Evolutionary conservation across 768 basidiomycete species (phyloP), one percentile per base, ranked within the genome.

Genomic region (Cyathus striatus): DNA sequence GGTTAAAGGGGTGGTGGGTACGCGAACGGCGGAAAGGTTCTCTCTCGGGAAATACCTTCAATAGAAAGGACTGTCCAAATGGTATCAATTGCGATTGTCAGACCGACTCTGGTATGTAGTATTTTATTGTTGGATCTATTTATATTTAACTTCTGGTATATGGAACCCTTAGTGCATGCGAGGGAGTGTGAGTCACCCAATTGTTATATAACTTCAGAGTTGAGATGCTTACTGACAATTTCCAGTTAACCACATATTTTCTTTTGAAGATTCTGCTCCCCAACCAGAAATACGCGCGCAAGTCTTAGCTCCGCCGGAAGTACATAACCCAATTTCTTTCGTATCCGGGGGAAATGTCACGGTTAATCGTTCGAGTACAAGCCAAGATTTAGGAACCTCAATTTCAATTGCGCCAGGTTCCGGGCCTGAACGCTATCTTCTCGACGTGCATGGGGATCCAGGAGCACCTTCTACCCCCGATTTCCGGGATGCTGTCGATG

Each of bases 1-100:
- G 88, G 9, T 55, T 90, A 34, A 78, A 73, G 47, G 86, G 83
- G 27, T 91, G 88, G 88, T 90, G 89, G 87, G 64, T 90, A 24
- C 68, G 83, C 39, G 87, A 90, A 60, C 76, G 88, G 22, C 73
- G 69, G 62, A 85, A 81, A 52, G 87, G 83, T 13, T 72, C 76
- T 49, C 58, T 85, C 41, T 80, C 81, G 32, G 72, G 71, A 36
- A 57, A 55, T 34, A 58, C 86, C n/a, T 57, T 71, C 51, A 71
- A 60, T n/a, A 70, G 86, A 27, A 76, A 75, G 23, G 83, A 90
- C 53, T 91, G 88, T 49, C 72, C 72, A 7, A 73, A 84, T 5
- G 84, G 83, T n/a, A 62, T 56, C 22, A 56, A 48, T 10, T 91
- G 88, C 55, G 51, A 53, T 26, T 73, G 67, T 43, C 86, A 89